phyloP scores from a whole-genome alignment of 2,329 filamentous ascomycete genomes.

The Ophiostoma triangulosporum region DNA sequence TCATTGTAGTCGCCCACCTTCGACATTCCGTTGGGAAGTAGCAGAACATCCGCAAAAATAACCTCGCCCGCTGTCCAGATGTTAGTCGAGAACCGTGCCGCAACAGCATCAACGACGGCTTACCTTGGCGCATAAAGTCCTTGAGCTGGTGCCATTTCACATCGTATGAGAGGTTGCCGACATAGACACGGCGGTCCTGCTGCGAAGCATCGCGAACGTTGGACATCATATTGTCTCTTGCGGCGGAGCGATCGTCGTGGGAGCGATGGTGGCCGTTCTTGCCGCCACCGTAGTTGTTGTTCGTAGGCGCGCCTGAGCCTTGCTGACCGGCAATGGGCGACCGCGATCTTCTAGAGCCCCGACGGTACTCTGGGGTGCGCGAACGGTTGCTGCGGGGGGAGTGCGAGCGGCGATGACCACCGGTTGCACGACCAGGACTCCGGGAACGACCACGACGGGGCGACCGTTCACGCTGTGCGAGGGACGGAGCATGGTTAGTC shows the following conservation, averaged over 20 bases:
- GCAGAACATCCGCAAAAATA: slow-evolving; percentile 96
- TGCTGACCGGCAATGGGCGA: slow-evolving; percentile 72
- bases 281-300: slow-evolving; percentile 46
- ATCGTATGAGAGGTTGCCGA: slow-evolving; percentile 97
- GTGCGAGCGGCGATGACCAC: slow-evolving; percentile 60
- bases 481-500: neutral
- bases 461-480: slow-evolving; percentile 63
- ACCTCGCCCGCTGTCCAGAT: slow-evolving; percentile 83
- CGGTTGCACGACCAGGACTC: slow-evolving; percentile 53
- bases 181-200: slow-evolving; percentile 98
- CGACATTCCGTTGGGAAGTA: slow-evolving; percentile 99
- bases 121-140: slow-evolving; percentile 99
- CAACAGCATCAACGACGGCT: slow-evolving; percentile 31
- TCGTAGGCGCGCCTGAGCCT: slow-evolving; percentile 15
- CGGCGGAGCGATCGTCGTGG: slow-evolving; percentile 69
- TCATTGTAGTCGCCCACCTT: slow-evolving; percentile 89
- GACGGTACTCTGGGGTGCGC: slow-evolving; percentile 66
- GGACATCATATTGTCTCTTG: slow-evolving; percentile 93
- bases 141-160: slow-evolving; percentile 99
- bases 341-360: slow-evolving; percentile 59
- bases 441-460: slow-evolving; percentile 70
- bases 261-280: slow-evolving; percentile 47
- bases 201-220: slow-evolving; percentile 88
- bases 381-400: slow-evolving; percentile 63
- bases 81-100: no score